These are phyloP conservation scores for Venturia aucupariae DNA, from an alignment of 2,329 filamentous ascomycete genomes.

Conservation along the genomic window DNA sequence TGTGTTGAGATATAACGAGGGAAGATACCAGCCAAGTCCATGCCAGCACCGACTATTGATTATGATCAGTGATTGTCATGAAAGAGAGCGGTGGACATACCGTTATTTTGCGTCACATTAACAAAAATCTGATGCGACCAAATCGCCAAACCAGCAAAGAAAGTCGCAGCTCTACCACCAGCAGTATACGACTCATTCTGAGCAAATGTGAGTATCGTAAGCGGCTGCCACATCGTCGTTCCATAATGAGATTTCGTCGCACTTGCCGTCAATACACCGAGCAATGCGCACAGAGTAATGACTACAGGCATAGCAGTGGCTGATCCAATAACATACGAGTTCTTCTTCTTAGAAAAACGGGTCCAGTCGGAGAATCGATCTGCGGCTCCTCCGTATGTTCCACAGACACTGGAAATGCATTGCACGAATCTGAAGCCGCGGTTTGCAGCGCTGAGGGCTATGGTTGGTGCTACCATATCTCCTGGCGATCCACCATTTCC, in stretches of 20 bases:
- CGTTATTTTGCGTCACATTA: constrained; percentile 1
- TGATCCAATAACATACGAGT: background rate
- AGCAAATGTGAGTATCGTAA: background rate
- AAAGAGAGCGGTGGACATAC: background rate
- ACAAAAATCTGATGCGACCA: constrained; percentile 3
- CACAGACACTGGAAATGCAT: constrained; percentile 1
- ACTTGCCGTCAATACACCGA: constrained; percentile 7
- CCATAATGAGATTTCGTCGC: background rate
- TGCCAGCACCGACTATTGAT: background rate
- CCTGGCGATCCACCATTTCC: constrained; percentile 1
- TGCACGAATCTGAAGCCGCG: constrained; percentile 3
- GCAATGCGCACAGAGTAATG: background rate
- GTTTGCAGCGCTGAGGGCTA: background rate
- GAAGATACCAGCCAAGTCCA: constrained; percentile 6
- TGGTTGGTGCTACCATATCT: background rate
- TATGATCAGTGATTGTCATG: background rate
- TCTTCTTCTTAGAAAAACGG: constrained; percentile 1
- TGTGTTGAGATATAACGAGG: constrained; percentile 2
- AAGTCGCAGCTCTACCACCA: background rate
- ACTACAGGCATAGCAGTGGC: background rate
- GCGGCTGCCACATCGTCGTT: constrained; percentile 1
- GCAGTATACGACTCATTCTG: background rate
- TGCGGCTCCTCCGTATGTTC: background rate
- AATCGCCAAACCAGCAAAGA: background rate
- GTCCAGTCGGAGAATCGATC: constrained; percentile 9